Base-by-base conservation (phyloP, 345 rosid genomes). In the Lagerstroemia speciosa region DNA sequence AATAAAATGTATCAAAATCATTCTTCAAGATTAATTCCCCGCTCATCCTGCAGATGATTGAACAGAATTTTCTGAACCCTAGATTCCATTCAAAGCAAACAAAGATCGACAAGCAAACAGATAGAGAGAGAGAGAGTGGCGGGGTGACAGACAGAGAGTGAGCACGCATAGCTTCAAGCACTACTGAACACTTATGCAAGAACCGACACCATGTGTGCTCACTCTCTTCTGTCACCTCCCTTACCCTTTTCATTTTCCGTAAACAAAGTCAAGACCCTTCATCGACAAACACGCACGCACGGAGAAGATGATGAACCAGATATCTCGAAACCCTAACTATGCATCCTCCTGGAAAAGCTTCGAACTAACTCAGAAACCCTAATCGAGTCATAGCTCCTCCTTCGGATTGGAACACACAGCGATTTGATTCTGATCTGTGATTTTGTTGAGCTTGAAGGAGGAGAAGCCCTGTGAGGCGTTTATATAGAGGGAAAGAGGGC, bases 211-310 rank as follows among this genome's bases (percentile, higher is more conserved):
- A 37, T 27, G 45, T 38, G 67, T 65, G 67, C 67, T 65, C 67
- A 65, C 67, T 65, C 67, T 65, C 67, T 65, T 65, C 67, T 65
- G 67, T 65, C 67, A 65, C 67, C 67, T 37, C 46, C 67, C 67
- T 64, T 64, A 32, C 67, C 45, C 27, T 10, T 9, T 64, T 36
- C 40, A 22, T 9, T 14, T 29, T 32, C 24, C 17, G 9, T 4
- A 12, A 43, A 15, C 48, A 36, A 9, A 36, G 8, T 1, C 38
- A 36, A 36, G 38, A 36, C 38, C 5, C 7, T 36, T 36, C 38
- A 36, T 9, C 38, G 8, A 36, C 38, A 2, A 36, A 36, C 38
- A 36, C 8, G 8, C n/a, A n/a, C 5, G 8, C 38, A 36, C 5
- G 37, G 29, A 31, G 31, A 31, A 31, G 20, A 62, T n/a, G n/a